These are phyloP conservation scores for Geotrichum siamense DNA, from an alignment of 1,139 yeast genomes.

Conservation along the genomic window DNA sequence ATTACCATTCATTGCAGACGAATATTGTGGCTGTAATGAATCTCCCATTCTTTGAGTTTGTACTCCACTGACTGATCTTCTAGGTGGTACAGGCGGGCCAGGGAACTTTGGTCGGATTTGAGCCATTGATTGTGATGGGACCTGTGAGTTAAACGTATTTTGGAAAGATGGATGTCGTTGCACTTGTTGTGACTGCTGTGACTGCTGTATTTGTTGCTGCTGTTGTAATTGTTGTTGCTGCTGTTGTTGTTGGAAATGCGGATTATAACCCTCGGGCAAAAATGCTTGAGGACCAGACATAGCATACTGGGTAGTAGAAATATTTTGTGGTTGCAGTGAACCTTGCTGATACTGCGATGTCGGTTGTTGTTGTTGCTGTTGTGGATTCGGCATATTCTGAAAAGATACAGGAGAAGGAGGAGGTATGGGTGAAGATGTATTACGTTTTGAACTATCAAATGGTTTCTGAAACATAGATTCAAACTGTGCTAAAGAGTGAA, in stretches of 20 bases:
- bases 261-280: constrained; percentile 3
- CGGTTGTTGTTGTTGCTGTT: neutral
- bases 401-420: too few relatives aligned
- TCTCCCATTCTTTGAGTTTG: neutral
- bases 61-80: constrained; percentile 13
- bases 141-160: neutral
- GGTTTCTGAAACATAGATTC: constrained; percentile 11
- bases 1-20: constrained; percentile 6
- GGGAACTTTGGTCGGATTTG: neutral
- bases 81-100: constrained; percentile 13
- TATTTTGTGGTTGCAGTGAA: neutral
- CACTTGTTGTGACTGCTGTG: neutral
- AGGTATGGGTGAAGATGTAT: too few relatives aligned
- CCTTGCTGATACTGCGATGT: neutral
- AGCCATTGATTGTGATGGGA: neutral
- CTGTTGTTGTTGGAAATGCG: neutral
- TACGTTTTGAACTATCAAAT: neutral
- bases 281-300: constrained; percentile 8
- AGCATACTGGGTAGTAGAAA: neutral
- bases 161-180: neutral
- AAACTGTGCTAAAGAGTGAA: constrained; percentile 11
- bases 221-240: neutral
- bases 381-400: too few relatives aligned
- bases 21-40: neutral
- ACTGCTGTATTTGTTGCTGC: neutral